Evolutionary conservation across 441 rosid species (phyloP), one percentile per base, ranked within the genome.

Genomic region (Pelargonium cotyledonis): DNA sequence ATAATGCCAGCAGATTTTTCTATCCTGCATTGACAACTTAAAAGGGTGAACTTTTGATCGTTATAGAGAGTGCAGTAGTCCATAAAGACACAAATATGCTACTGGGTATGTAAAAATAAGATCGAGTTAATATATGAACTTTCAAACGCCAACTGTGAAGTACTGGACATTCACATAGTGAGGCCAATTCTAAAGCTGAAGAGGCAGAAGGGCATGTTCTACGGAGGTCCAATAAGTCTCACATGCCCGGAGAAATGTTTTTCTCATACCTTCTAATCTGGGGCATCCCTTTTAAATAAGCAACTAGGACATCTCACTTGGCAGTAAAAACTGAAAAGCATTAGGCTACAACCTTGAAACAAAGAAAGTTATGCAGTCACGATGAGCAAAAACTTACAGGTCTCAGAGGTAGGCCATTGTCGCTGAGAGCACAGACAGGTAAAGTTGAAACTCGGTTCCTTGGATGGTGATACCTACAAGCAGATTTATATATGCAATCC

Each of bases 1-100:
- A 53, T 67, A 79, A 58, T 76, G 53, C 68, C 47, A 2, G 70
- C 82, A 79, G 44, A 76, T 68, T 64, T 41, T 66, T 67, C 46
- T 49, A 31, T 66, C 82, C 79, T 73, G 79, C 68, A 73, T 5
- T 4, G 63, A 1, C 14, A 15, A 41, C n/a, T n/a, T n/a, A 43
- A 29, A 12, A 10, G 8, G 7, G 2, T 10, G 10, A 44, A 65
- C 35, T 38, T 12, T 6, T n/a, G 63, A 63, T 12, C 10, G 40
- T 31, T 18, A 53, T 9, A 40, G 2, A 10, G 8, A 15, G 70
- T 26, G 19, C 12, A 55, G 8, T 46, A 47, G 65, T 14, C 44
- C 10, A 58, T 10, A 40, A 6, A 70, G 14, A 51, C 15, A 14
- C 11, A 66, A 62, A 69, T 21, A 14, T 60, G 14, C 14, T 31